These are phyloP conservation scores for Mrakia gelida DNA, from an alignment of 768 basidiomycete species.

Conservation along the genomic window DNA sequence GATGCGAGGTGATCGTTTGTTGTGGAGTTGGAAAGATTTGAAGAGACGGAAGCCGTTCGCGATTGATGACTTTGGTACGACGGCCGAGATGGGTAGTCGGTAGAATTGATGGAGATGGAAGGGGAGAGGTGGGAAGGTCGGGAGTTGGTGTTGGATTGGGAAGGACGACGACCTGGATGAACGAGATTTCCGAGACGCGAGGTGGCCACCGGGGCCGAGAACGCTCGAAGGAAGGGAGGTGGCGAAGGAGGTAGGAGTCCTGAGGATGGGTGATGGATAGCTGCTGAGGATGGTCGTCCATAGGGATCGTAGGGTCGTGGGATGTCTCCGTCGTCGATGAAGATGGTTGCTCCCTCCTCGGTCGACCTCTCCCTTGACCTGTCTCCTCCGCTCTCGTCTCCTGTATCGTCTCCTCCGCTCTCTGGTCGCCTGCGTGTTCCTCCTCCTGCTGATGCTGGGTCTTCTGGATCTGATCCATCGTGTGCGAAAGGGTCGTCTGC, in stretches of 20 bases:
- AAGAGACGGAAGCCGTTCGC: background rate
- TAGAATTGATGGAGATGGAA: background rate
- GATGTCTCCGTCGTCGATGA: background rate
- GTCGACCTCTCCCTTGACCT: slow-evolving; percentile 3
- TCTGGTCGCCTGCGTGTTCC: background rate
- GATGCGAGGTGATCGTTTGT: background rate
- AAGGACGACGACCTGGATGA: slow-evolving; percentile 27
- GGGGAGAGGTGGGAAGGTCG: background rate
- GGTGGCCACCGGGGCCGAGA: slow-evolving; percentile 29
- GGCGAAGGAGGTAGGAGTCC: slow-evolving; percentile 1
- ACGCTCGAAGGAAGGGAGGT: slow-evolving; percentile 25
- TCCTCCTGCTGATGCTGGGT: background rate
- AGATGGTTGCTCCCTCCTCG: background rate
- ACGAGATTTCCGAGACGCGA: slow-evolving; percentile 26
- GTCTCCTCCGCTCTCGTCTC: slow-evolving; percentile 14
- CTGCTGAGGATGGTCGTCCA: background rate
- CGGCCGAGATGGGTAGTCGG: background rate
- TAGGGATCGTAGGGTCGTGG: background rate
- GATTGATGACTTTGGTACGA: background rate
- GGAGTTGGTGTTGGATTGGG: background rate
- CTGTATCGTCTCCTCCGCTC: slow-evolving; percentile 6
- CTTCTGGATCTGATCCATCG: slow-evolving; percentile 27
- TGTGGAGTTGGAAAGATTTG: background rate
- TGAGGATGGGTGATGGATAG: background rate
- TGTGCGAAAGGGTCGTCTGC: slow-evolving; percentile 32